Base-by-base conservation (phyloP, 805 yeast species). In the Suhomyces kilbournensis region DNA sequence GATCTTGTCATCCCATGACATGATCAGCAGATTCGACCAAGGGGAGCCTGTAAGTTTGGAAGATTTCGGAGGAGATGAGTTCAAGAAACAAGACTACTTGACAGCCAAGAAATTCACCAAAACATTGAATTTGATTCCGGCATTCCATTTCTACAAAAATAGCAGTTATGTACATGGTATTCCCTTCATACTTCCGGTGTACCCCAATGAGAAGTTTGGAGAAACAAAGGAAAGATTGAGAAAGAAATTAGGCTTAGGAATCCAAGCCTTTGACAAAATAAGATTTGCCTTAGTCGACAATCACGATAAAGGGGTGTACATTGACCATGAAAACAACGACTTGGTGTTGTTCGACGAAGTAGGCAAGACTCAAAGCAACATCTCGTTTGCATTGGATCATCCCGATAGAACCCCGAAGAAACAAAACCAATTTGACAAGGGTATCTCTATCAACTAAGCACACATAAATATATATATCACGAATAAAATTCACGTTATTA, bases 331-430 rank as follows among this genome's bases (percentile, higher is more conserved):
- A 1, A 84, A 83, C 49, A 83, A 82, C 23, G 80, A 79, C 7
- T 57, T 80, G 44, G 73, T 78, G 4, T 70, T 91, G 15, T 86
- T 74, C 64, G 85, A 84, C 50, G 79, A 78, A 42, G 64, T 85
- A 53, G 68, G 67, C 2, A 64, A 62, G 35, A 57, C 63, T 15
- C 65, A 73, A 15, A 72, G 74, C 8, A 74, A 74, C 44, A 85
- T 81, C 53, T 77, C 75, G 30, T 71, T 94, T 48, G 96, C 92
- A 25, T 74, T 94, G 64, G 97, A 94, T 64, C 96, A 90, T 62
- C 91, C 94, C 1, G 97, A 90, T 65, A 81, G 94, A 62, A 74
- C 84, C 42, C 79, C 84, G n/a, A 69, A 67, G 46, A 69, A 72
- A 25, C 62, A 63, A 46, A 65, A 58, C 48, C 68, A 66, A 19